Base-by-base conservation (phyloP, 345 rosid species). In the Citrus inodora region DNA sequence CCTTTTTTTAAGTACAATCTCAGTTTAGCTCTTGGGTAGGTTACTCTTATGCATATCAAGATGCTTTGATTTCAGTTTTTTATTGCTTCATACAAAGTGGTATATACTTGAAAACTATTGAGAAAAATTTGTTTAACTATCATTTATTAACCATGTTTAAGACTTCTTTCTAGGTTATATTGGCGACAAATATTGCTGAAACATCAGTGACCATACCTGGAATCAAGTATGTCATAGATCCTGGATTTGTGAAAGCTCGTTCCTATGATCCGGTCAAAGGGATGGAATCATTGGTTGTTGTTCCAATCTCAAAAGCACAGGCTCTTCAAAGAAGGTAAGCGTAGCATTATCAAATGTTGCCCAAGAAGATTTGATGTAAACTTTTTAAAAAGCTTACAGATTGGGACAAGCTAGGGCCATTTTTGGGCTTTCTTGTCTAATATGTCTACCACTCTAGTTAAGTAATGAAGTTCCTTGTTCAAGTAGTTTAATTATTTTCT, bases 161-260 rank as follows among this genome's bases (percentile, higher is more conserved):
- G 62, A 70, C 37, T 55, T 13, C 25, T 81, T 11, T 74, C 55
- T 77, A 95, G 97, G 98, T 93, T 73, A 87, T 95, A 76, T 79
- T 95, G 90, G 92, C 96, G n/a, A 93, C 98, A 71, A 95, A 93
- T 87, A 92, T 95, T 81, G 98, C 99, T 0, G 99, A 95, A 90
- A 95, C 99, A 78, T 95, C 98, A 0, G 92, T 95, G 74, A 92
- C 98, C 63, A 92, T 95, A 67, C 94, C 98, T 79, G 99, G 99
- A 80, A 88, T 93, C 80, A 95, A 89, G 89, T 95, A 90, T 79
- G 98, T 95, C 70, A 80, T 95, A 79, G 99, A 95, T 85, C 91
- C 99, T 80, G 99, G 99, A 63, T 85, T 92, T 76, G 96, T 93
- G 38, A 95, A 93, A 85, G 93, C 97, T 28, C 93, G 98, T 40